phyloP scores from a whole-genome alignment of 2,329 filamentous ascomycete species.

The Rhinocladiella mackenziei region DNA sequence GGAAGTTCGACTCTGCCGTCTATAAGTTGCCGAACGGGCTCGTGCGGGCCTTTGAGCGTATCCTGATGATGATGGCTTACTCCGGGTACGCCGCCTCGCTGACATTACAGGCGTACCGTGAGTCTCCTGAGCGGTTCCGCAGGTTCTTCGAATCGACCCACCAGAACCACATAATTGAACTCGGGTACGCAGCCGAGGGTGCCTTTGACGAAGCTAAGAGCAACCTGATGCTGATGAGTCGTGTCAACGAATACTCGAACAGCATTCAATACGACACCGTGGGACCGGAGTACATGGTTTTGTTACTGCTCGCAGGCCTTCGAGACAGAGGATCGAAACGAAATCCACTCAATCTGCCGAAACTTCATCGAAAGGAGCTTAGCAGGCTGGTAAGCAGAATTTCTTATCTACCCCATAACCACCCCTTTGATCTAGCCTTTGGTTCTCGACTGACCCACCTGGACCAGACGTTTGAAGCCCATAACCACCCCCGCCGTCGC shows the following conservation, averaged over 20 bases:
- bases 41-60: conserved; percentile 1
- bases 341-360: conserved; percentile 1
- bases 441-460: not conserved
- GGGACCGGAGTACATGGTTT: conserved; percentile 2
- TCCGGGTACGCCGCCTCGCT: conserved; percentile 3
- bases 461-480: not conserved
- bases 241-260: conserved; percentile 1
- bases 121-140: not conserved
- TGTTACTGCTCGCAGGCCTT: not conserved
- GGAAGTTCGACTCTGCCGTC: not conserved
- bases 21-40: conserved; percentile 4
- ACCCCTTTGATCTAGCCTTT: too few species aligned
- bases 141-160: not conserved
- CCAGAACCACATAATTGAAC: conserved; percentile 1
- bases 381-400: not conserved
- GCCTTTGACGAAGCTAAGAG: conserved; percentile 2
- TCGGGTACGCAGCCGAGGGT: conserved; percentile 1
- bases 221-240: conserved; percentile 7
- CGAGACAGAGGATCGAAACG: not conserved
- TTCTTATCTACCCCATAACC: not conserved
- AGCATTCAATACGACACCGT: conserved; percentile 4
- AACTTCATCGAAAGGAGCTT: not conserved
- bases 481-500: conserved; percentile 1
- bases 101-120: not conserved
- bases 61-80: conserved; percentile 2